Evolutionary conservation across 495 filamentous ascomycete genomes (phyloP), one percentile per base, ranked within the genome.

Genomic region (Astrocystis sublimbata): DNA sequence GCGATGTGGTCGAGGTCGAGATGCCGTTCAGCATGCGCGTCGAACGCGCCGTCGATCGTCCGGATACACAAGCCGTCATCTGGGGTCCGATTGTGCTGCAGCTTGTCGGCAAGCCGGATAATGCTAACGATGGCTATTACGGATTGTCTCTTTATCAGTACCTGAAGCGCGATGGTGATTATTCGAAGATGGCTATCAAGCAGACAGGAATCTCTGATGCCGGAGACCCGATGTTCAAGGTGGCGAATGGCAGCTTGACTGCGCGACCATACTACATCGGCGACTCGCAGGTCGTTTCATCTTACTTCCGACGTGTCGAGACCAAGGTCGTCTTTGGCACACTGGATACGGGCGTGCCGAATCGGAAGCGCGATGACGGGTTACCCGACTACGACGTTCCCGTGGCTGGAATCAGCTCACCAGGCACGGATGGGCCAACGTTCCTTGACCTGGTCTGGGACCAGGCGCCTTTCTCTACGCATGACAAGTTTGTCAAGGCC

Each of bases 11-110:
- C 31, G 67, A 68, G 9, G 61, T 71, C 3, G 43, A 57, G 9
- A 67, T 75, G 55, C 72, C 72, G 15, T 68, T 75, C 63, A 68
- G 58, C 51, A 68, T 75, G 6, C 68, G 65, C 0, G 52, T 62
- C 17, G 64, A 73, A 38, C 60, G 68, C 15, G 65, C 71, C 13
- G 66, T 68, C 15, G 72, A 75, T 60, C 66, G 70, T 31, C 58
- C 61, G 8, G 61, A 63, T n/a, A 63, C 70, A 35, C 66, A 72
- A 43, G 63, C 68, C 3, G 56, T 75, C 47, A 58, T 68, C 43
- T 75, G 62, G 63, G 72, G 72, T 6, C 72, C 72, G 9, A 26
- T 67, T 13, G 28, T 75, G 45, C 62, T 75, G 45, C 65, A 68
- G 51, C 52, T 59, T 30, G 42, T 67, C 23, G 64, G 64, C 40